Percentiles rank a stretch among this genome's conserved stretches.
These are phyloP conservation scores for Solanum bukasovii DNA, from an alignment of 257 asterid species.

Conservation along the genomic window DNA sequence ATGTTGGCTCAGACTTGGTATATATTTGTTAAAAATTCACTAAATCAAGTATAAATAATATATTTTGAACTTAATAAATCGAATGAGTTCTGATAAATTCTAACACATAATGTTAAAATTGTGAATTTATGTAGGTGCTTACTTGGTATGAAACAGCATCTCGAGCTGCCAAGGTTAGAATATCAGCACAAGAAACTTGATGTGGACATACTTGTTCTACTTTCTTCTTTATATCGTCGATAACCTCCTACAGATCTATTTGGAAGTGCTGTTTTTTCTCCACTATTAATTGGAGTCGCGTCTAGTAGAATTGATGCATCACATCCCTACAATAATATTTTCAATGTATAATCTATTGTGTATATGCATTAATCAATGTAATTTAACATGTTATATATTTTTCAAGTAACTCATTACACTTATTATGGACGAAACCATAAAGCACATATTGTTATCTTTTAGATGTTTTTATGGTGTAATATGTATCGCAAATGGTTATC, in stretches of 20 bases:
- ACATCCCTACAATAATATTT: constrained; percentile 25
- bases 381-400: background rate
- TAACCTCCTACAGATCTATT: constrained; percentile 29
- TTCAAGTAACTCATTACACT: background rate
- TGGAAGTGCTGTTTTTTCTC: constrained; percentile 33
- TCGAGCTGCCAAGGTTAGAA: constrained; percentile 33
- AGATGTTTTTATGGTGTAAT: background rate
- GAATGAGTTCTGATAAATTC: background rate
- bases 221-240: constrained; percentile 28
- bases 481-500: background rate
- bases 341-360: background rate
- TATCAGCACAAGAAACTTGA: constrained; percentile 47
- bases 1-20: background rate
- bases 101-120: background rate
- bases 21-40: background rate
- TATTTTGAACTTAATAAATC: background rate
- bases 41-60: background rate
- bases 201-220: constrained; percentile 26
- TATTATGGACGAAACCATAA: background rate
- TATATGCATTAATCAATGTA: background rate
- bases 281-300: constrained; percentile 13
- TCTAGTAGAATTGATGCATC: constrained; percentile 37
- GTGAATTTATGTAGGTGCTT: background rate
- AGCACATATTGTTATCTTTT: background rate
- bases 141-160: constrained; percentile 30